phyloP scores from a whole-genome alignment of 768 basidiomycete species.

The Pleurotus citrinopileatus region DNA sequence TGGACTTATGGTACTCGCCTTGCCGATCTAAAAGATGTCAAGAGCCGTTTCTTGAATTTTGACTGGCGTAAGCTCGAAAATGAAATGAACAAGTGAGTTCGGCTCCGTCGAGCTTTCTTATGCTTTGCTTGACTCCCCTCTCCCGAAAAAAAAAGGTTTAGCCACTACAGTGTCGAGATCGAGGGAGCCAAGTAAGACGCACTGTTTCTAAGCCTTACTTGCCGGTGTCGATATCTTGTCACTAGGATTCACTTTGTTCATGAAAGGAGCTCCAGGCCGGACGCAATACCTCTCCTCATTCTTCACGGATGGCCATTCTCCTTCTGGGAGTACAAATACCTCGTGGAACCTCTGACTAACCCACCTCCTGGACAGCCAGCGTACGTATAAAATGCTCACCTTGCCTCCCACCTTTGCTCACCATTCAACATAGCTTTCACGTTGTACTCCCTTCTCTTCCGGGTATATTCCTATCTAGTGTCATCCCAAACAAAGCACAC shows the following conservation, averaged over 20 bases:
- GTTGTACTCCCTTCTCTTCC: conserved; percentile 11
- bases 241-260: conserved; percentile 10
- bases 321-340: conserved; percentile 6
- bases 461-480: conserved; percentile 6
- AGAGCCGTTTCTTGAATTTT: not conserved
- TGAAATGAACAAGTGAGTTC: conserved; percentile 5
- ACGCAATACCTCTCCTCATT: conserved; percentile 10
- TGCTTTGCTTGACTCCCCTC: not conserved
- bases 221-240: not conserved
- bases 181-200: not conserved
- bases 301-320: conserved; percentile 10
- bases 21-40: conserved; percentile 1
- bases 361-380: conserved; percentile 2
- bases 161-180: conserved; percentile 1
- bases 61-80: conserved; percentile 2
- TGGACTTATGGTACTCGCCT: conserved; percentile 2
- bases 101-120: too few relatives aligned
- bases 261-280: conserved; percentile 4
- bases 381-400: not conserved
- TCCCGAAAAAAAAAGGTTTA: too few relatives aligned
- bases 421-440: not conserved
- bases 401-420: not conserved
- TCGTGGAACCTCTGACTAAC: conserved; percentile 3
- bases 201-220: not conserved
- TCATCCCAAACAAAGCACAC: conserved; percentile 3